phyloP scores from a whole-genome alignment of 805 yeast genomes.

The Saccharomyces jurei region DNA sequence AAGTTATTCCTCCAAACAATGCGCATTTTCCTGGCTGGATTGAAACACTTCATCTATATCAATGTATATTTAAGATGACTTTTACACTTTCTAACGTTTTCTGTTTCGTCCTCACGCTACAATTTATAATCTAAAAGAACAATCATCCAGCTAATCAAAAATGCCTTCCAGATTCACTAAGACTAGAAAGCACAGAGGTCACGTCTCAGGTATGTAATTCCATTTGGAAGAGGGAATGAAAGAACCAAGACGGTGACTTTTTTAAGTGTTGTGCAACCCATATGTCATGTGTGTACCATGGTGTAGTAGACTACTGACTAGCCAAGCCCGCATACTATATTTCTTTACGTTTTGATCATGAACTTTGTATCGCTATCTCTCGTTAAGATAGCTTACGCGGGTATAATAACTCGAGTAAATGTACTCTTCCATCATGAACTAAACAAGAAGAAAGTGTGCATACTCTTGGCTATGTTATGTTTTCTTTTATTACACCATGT shows the following conservation, averaged over 20 bases:
- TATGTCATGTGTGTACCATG: background rate
- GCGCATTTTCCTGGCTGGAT: background rate
- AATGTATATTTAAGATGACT: background rate
- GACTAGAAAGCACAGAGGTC: conserved; percentile 99
- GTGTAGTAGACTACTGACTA: background rate
- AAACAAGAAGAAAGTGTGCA: background rate
- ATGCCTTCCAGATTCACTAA: conserved; percentile 99
- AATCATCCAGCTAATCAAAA: conserved; percentile 24
- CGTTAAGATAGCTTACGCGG: background rate
- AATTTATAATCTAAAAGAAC: background rate
- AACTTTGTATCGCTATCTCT: background rate
- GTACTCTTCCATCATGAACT: background rate
- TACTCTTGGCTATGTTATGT: background rate
- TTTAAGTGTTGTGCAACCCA: conserved; percentile 1
- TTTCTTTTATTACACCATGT: background rate
- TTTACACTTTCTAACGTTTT: background rate
- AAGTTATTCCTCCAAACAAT: background rate
- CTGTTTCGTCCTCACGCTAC: background rate
- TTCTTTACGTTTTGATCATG: background rate
- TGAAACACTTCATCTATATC: background rate
- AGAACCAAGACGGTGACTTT: conserved; percentile 34
- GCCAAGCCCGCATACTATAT: background rate
- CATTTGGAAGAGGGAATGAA: conserved; percentile 34
- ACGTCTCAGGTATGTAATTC: conserved; percentile 90
- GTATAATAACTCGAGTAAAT: background rate